Base-by-base conservation (phyloP, 73 alveolate species). In the Blepharisma japonicum region DNA sequence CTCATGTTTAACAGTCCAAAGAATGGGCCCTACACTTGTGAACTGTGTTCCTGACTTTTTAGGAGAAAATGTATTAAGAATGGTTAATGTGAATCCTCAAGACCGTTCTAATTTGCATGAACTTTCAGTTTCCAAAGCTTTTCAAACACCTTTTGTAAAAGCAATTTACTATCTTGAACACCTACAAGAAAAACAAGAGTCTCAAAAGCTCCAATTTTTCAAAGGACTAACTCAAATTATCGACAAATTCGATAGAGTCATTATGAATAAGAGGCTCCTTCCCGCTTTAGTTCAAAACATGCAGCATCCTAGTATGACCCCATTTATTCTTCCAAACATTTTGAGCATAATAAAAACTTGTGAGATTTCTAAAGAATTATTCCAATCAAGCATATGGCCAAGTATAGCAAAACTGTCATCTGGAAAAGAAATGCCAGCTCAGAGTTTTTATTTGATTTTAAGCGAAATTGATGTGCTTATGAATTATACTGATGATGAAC, bases 61-160 rank as follows among this genome's bases (percentile, higher is more conserved):
- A 56, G 88, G 86, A 55, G 81, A 78, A 45, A 50, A 86, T 39
- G 55, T 91, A 50, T 71, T 85, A 18, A 68, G 78, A 86, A 71
- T 86, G 81, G 80, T 89, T 18, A 87, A 81, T 77, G 70, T 55
- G 50, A 83, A 84, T 61, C 90, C 95, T 7, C 77, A 68, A 68
- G 45, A 48, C 9, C 83, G 98, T 71, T 92, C 94, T 25, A 68
- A 87, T 6, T 79, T 94, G 11, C 85, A 87, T 78, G 90, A 83
- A 53, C 61, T 91, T 38, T 91, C 86, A 8, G 92, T 87, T 20
- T 81, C 83, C 53, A 81, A 81, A 6, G 87, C 94, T 90, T 88
- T 93, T 84, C 87, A 93, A 86, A 96, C 91, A 72, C 98, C 97
- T 39, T 78, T 84, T 45, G 79, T 93, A 68, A 93, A 90, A 78